A percentile compares a stretch with the other conserved stretches of the same genome.
Conservation (phyloP, 192 early-diverging fungal genomes). For the Coemansia sp. region DNA sequence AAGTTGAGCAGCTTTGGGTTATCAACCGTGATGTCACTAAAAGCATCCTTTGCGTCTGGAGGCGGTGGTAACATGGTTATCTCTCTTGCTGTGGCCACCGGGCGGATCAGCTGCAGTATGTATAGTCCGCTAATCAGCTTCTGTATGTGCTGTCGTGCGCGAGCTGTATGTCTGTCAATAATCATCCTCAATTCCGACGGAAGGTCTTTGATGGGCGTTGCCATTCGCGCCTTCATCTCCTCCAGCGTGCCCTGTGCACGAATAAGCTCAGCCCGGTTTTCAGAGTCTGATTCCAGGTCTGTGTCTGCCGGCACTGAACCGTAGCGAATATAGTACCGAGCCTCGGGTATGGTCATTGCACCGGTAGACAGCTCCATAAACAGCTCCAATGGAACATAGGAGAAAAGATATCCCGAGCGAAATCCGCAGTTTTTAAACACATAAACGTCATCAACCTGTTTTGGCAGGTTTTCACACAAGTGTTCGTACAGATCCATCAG, state of each 20-base stretch:
- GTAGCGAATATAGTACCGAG: constrained; percentile 28
- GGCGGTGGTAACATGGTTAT: constrained; percentile 17
- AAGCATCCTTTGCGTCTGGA: constrained; percentile 24
- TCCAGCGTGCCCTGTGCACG: constrained; percentile 12
- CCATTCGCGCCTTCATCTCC: constrained; percentile 25
- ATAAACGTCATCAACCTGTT: constrained; percentile 9
- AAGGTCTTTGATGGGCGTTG: constrained; percentile 27
- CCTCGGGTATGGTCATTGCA: constrained; percentile 2
- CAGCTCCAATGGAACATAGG: constrained; percentile 27
- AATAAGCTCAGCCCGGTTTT: not conserved
- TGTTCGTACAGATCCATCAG: constrained; percentile 24
- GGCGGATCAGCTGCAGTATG: constrained; percentile 36
- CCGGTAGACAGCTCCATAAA: constrained; percentile 26
- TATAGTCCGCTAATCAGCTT: constrained; percentile 18
- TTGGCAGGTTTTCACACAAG: constrained; percentile 17
- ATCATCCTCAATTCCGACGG: constrained; percentile 8
- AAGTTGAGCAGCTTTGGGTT: constrained; percentile 9
- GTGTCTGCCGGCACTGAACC: constrained; percentile 7
- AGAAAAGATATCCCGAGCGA: constrained; percentile 21
- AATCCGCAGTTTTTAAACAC: constrained; percentile 33
- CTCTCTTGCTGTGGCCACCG: constrained; percentile 17
- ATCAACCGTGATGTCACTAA: not conserved
- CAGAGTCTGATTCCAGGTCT: not conserved
- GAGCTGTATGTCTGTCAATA: not conserved
- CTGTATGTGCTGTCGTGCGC: constrained; percentile 18